Percentiles rank a stretch among this genome's conserved stretches.
phyloP scores from a whole-genome alignment of 1,139 yeast genomes.

The Lodderomyces jiufengensis region DNA sequence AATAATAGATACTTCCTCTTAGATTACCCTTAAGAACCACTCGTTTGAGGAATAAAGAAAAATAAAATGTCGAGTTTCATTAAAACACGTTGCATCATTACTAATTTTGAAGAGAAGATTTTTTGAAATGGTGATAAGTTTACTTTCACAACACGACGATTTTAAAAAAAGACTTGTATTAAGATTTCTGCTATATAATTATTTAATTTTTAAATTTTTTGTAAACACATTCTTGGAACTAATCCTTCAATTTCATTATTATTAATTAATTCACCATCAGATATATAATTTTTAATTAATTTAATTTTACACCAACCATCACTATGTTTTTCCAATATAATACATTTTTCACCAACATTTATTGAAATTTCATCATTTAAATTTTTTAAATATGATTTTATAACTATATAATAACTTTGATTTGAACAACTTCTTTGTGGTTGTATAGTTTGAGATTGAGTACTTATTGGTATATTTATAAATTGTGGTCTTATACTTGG shows the following conservation, averaged over 20 bases:
- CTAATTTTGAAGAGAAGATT: too few species aligned
- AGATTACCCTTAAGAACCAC: too few species aligned
- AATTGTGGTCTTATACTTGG: constrained; percentile 8
- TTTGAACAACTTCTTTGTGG: not conserved
- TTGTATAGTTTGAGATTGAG: not conserved
- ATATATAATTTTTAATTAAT: constrained; percentile 12
- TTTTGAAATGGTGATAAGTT: too few species aligned
- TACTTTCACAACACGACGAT: too few species aligned
- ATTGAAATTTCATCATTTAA: constrained; percentile 36
- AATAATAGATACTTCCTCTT: too few species aligned
- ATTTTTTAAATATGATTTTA: constrained; percentile 24
- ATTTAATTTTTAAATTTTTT: constrained; percentile 12
- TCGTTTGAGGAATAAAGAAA: too few species aligned
- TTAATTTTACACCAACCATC: constrained; percentile 43
- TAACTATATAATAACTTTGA: constrained; percentile 19
- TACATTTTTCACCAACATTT: constrained; percentile 29
- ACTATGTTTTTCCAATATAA: constrained; percentile 24
- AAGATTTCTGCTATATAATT: too few species aligned
- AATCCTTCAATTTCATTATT: constrained; percentile 23
- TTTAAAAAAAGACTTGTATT: too few species aligned
- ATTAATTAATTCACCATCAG: constrained; percentile 3
- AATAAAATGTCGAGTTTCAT: too few species aligned
- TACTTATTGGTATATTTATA: constrained; percentile 1
- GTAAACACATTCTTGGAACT: constrained; percentile 34
- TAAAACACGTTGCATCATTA: too few species aligned